These are phyloP conservation scores for Knoxia roxburghii DNA, from an alignment of 257 asterid genomes.

Conservation along the genomic window DNA sequence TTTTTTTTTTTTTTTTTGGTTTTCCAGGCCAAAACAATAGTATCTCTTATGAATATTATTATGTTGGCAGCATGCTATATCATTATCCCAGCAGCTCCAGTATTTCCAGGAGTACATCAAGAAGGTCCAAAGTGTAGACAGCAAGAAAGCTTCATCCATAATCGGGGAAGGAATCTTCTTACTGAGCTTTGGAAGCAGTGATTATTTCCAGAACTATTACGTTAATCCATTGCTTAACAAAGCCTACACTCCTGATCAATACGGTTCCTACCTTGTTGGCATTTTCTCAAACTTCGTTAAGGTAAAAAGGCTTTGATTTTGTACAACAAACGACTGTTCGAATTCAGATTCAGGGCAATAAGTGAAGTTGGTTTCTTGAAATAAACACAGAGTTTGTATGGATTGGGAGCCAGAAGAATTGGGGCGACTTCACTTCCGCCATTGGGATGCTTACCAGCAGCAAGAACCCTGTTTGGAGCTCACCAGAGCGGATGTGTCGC, in stretches of 20 bases:
- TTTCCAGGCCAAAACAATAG: neutral
- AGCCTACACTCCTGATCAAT: conserved; percentile 65
- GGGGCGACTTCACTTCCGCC: conserved; percentile 97
- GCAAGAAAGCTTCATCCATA: conserved; percentile 46
- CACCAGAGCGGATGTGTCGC: conserved; percentile 71
- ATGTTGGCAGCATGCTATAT: conserved; percentile 63
- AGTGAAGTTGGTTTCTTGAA: neutral
- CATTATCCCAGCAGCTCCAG: conserved; percentile 58
- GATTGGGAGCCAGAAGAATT: conserved; percentile 78
- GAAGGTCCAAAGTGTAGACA: conserved; percentile 66
- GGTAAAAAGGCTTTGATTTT: no score
- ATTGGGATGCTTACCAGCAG: conserved; percentile 77
- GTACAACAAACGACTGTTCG: no score
- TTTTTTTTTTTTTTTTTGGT: neutral
- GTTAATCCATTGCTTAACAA: conserved; percentile 66
- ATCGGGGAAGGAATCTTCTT: conserved; percentile 56
- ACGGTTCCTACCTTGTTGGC: conserved; percentile 58
- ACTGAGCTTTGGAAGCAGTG: conserved; percentile 72
- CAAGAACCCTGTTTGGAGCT: conserved; percentile 77
- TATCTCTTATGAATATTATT: neutral
- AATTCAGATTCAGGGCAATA: no score
- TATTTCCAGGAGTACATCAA: conserved; percentile 71
- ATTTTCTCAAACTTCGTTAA: conserved; percentile 49
- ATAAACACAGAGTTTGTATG: conserved; percentile 45
- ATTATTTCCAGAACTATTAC: conserved; percentile 81